These are phyloP conservation scores for Ensete ventricosum DNA, from an alignment of 176 grass and related monocot species.

Conservation along the genomic window DNA sequence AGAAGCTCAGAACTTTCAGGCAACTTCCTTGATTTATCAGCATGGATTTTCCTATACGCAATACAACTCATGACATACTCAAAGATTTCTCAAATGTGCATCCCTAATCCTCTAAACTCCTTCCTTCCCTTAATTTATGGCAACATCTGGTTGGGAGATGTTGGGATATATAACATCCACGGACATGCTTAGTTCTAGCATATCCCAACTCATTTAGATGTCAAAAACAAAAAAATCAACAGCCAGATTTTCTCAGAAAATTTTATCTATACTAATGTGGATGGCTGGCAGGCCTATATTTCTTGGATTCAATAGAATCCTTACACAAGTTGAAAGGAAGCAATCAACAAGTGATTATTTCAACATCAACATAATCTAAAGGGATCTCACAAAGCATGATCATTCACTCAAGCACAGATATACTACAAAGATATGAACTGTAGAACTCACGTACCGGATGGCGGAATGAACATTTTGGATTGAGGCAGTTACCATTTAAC, in stretches of 20 bases:
- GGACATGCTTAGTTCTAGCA: not conserved
- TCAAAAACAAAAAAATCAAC: not conserved
- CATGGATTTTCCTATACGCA: not conserved
- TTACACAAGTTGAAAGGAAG: too few species aligned
- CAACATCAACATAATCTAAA: too few species aligned
- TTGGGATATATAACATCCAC: too few species aligned
- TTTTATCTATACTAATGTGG: too few species aligned
- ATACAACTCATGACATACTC: not conserved
- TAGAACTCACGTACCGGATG: conserved; percentile 51
- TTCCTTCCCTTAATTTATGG: not conserved
- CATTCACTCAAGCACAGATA: not conserved
- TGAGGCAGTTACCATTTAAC: conserved; percentile 78
- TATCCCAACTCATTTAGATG: not conserved
- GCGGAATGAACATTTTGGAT: conserved; percentile 83
- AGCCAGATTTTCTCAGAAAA: not conserved
- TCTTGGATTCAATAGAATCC: too few species aligned
- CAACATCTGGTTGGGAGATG: not conserved
- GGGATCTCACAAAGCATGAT: too few species aligned
- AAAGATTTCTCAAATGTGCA: not conserved
- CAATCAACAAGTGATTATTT: too few species aligned
- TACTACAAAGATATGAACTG: not conserved
- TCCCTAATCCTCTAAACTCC: not conserved
- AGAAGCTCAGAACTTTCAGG: not conserved
- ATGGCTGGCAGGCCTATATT: too few species aligned
- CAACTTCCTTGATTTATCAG: not conserved